These are phyloP conservation scores for Helminthosporium solani DNA, from an alignment of 2,329 filamentous ascomycete species.

Conservation along the genomic window DNA sequence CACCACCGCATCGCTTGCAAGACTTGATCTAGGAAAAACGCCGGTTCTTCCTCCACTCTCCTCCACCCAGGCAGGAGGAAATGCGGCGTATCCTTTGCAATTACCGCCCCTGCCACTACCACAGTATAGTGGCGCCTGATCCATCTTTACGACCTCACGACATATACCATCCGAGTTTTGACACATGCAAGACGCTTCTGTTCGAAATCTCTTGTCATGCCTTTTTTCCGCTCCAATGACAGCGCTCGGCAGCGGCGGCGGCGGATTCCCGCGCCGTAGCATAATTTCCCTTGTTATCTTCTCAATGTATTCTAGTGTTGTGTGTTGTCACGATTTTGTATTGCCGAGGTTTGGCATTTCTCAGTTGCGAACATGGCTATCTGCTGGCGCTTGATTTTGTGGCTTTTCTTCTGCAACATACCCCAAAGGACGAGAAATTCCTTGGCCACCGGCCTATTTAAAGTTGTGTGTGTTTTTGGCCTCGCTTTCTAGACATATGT, in stretches of 20 bases:
- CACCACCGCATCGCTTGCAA: not conserved
- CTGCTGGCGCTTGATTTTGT: not conserved
- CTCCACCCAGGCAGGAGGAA: constrained; percentile 1
- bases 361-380: not conserved
- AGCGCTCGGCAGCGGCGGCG: too few species aligned
- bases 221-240: not conserved
- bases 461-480: not conserved
- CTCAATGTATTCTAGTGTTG: not conserved
- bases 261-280: not conserved
- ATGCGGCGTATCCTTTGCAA: not conserved
- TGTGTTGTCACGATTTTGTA: not conserved
- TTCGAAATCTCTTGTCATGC: not conserved
- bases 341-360: not conserved
- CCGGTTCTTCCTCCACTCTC: constrained; percentile 4
- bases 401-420: too few species aligned
- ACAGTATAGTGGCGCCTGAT: constrained; percentile 2
- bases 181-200: not conserved
- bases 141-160: not conserved
- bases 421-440: too few species aligned
- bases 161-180: not conserved
- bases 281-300: not conserved
- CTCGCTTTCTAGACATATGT: not conserved
- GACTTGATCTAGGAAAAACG: constrained; percentile 3
- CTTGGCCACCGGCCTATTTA: too few species aligned
- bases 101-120: constrained; percentile 1